phyloP scores from a whole-genome alignment of 192 early-diverging fungal species.

The Gonapodya sp. region DNA sequence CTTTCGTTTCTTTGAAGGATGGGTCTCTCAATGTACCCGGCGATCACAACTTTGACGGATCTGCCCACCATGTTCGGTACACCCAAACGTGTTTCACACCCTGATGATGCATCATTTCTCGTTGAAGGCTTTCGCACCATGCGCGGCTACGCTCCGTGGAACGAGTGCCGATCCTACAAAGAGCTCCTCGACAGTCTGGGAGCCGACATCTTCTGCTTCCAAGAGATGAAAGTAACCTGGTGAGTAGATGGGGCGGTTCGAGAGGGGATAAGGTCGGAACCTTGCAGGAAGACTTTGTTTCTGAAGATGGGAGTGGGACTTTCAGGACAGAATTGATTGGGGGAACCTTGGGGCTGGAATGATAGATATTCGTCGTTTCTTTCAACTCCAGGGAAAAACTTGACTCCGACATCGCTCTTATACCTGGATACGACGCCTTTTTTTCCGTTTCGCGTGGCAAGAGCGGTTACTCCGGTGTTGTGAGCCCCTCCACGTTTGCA shows the following conservation, averaged over 20 bases:
- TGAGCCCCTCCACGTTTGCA: background rate
- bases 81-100: too few relatives aligned
- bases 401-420: slow-evolving; percentile 43
- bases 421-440: slow-evolving; percentile 63
- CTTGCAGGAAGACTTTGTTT: too few relatives aligned
- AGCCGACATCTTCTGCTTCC: slow-evolving; percentile 59
- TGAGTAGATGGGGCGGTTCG: background rate
- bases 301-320: too few relatives aligned
- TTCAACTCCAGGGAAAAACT: slow-evolving; percentile 32
- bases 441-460: slow-evolving; percentile 51
- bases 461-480: slow-evolving; percentile 3
- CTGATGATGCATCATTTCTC: too few relatives aligned
- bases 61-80: too few relatives aligned
- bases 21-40: too few relatives aligned
- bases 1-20: too few relatives aligned
- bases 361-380: too few relatives aligned
- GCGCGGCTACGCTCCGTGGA: slow-evolving; percentile 16
- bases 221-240: slow-evolving; percentile 58
- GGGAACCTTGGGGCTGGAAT: too few relatives aligned
- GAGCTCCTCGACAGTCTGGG: slow-evolving; percentile 33
- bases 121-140: slow-evolving; percentile 13
- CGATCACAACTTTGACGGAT: too few relatives aligned
- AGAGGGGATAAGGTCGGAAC: too few relatives aligned
- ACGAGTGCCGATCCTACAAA: background rate
- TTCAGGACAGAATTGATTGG: too few relatives aligned